phyloP scores from a whole-genome alignment of 2,329 filamentous ascomycete genomes.

The Alternaria panax region DNA sequence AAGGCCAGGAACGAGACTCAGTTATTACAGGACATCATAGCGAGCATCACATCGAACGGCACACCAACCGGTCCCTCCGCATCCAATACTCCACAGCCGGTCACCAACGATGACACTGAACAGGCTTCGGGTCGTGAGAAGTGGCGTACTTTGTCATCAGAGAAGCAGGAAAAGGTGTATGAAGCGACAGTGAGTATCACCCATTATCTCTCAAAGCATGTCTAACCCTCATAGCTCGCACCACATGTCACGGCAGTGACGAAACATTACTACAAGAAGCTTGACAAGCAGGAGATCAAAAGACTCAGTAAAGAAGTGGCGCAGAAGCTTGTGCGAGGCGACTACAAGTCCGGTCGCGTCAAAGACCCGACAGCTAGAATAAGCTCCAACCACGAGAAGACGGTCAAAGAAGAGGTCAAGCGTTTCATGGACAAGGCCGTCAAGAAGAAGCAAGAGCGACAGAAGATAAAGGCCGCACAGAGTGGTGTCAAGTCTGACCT shows the following conservation, averaged over 20 bases:
- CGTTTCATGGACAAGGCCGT: slow-evolving; percentile 89
- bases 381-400: slow-evolving; percentile 77
- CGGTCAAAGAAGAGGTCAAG: slow-evolving; percentile 82
- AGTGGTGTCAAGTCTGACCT: slow-evolving; percentile 40
- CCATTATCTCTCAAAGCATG: background rate
- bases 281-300: slow-evolving; percentile 80
- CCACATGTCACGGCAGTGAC: slow-evolving; percentile 85
- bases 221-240: slow-evolving; percentile 66
- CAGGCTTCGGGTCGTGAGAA: slow-evolving; percentile 66
- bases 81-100: slow-evolving; percentile 70
- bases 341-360: slow-evolving; percentile 90
- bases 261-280: slow-evolving; percentile 84
- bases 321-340: slow-evolving; percentile 89
- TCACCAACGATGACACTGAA: slow-evolving; percentile 61
- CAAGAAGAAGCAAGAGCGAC: slow-evolving; percentile 67
- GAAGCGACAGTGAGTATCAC: slow-evolving; percentile 79
- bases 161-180: slow-evolving; percentile 95
- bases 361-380: slow-evolving; percentile 77
- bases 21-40: slow-evolving; percentile 75
- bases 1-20: slow-evolving; percentile 75
- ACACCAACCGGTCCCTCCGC: slow-evolving; percentile 62
- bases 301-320: slow-evolving; percentile 72
- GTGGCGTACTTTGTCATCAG: slow-evolving; percentile 72
- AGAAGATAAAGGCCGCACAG: slow-evolving; percentile 64
- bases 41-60: slow-evolving; percentile 77